Conservation (phyloP, 768 basidiomycete genomes). For the Mrakia blollopis region DNA sequence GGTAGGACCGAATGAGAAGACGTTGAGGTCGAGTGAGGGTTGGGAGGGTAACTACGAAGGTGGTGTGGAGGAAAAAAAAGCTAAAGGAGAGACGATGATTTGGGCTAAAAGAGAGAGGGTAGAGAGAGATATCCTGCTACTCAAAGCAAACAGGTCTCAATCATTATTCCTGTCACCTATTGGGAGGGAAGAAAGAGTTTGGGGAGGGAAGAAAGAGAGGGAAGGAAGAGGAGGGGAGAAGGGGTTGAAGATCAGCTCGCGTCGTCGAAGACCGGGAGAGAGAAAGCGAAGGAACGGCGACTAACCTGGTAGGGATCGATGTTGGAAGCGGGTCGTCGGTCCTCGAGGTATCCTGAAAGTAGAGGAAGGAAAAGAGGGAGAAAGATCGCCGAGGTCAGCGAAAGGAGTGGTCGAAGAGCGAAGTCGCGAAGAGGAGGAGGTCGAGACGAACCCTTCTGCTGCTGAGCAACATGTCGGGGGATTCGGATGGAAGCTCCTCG, state of each 20-base stretch:
- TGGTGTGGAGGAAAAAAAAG: background rate
- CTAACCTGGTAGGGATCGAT: conserved; percentile 76
- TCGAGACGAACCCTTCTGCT: conserved; percentile 64
- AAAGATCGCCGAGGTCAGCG: conserved; percentile 47
- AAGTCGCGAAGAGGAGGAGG: background rate
- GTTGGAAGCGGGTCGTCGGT: conserved; percentile 75
- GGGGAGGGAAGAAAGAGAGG: too few relatives aligned
- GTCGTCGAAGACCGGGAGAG: too few relatives aligned
- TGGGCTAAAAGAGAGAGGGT: background rate
- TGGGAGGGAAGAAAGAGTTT: too few relatives aligned
- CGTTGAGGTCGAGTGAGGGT: too few relatives aligned
- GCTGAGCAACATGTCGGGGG: conserved; percentile 82
- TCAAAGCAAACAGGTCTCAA: conserved; percentile 42
- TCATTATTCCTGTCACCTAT: conserved; percentile 76
- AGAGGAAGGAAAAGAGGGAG: background rate
- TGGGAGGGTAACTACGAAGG: background rate
- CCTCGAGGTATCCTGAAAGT: conserved; percentile 12
- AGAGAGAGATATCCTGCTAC: too few relatives aligned
- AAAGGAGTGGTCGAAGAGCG: conserved; percentile 53
- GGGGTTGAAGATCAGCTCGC: too few relatives aligned
- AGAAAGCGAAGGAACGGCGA: too few relatives aligned
- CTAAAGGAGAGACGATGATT: background rate
- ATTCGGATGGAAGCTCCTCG: conserved; percentile 96
- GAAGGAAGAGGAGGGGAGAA: too few relatives aligned
- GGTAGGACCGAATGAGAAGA: background rate